A percentile compares a stretch with the other conserved stretches of the same genome.
Evolutionary conservation across 2,329 filamentous ascomycete species (phyloP).

Genomic region (Fusarium sp.): DNA sequence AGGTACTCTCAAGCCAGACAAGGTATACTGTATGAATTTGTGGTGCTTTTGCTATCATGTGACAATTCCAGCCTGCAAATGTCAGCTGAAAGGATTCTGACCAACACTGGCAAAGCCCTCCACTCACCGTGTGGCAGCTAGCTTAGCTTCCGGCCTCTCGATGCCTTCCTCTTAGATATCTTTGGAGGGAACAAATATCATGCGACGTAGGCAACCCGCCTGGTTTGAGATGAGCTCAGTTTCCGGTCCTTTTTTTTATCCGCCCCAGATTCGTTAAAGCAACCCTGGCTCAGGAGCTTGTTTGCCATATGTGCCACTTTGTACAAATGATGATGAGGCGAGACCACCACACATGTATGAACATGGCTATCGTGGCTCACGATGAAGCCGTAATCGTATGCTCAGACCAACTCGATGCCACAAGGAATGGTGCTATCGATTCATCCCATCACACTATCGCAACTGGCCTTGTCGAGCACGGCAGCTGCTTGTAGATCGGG

Average conservation of each 20-base stretch:
- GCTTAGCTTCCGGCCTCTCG: neutral
- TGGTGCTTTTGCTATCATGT: slow-evolving; percentile 28
- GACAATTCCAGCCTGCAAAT: slow-evolving; percentile 8
- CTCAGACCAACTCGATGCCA: slow-evolving; percentile 22
- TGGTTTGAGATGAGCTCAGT: slow-evolving; percentile 1
- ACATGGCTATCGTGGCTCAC: slow-evolving; percentile 4
- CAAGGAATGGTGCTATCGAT: slow-evolving; percentile 24
- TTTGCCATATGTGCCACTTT: slow-evolving; percentile 24
- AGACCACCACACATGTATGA: slow-evolving; percentile 4
- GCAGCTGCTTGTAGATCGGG: slow-evolving; percentile 21
- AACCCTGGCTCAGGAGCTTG: slow-evolving; percentile 27
- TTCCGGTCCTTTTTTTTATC: slow-evolving; percentile 14
- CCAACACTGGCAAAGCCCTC: slow-evolving; percentile 18
- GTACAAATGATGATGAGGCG: slow-evolving; percentile 16
- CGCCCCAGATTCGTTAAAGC: slow-evolving; percentile 22
- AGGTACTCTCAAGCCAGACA: slow-evolving; percentile 9
- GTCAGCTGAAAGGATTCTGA: slow-evolving; percentile 5
- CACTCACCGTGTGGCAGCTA: slow-evolving; percentile 27
- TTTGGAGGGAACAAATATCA: slow-evolving; percentile 9
- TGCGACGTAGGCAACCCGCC: slow-evolving; percentile 6
- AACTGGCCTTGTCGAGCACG: neutral
- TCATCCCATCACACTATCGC: slow-evolving; percentile 18
- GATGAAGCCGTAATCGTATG: slow-evolving; percentile 27
- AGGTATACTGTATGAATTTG: slow-evolving; percentile 6
- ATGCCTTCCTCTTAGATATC: slow-evolving; percentile 1